A percentile compares a stretch with the other conserved stretches of the same genome.
These are phyloP conservation scores for Euphorbia tirucalli DNA, from an alignment of 345 rosid genomes.

Conservation along the genomic window DNA sequence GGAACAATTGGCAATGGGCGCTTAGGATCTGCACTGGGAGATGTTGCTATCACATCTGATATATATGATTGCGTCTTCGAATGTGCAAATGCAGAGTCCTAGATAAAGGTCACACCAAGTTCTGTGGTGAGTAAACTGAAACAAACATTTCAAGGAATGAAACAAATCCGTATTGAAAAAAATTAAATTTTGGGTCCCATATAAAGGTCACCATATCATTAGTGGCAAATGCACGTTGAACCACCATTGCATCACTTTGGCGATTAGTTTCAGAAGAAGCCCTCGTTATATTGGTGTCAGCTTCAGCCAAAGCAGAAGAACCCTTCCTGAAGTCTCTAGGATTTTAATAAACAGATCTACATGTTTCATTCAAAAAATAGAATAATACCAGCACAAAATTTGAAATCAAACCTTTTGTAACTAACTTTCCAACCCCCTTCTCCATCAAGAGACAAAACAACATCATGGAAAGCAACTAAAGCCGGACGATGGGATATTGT, in stretches of 20 bases:
- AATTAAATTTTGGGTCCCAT: conserved; percentile 8
- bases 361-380: conserved; percentile 9
- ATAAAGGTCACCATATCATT: conserved; percentile 47
- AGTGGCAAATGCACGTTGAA: conserved; percentile 82
- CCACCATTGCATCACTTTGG: conserved; percentile 80
- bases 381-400: conserved; percentile 2
- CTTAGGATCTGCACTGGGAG: conserved; percentile 48
- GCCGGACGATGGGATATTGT: conserved; percentile 99
- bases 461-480: conserved; percentile 93
- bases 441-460: conserved; percentile 91
- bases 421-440: conserved; percentile 95
- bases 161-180: conserved; percentile 5
- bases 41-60: conserved; percentile 61
- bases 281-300: conserved; percentile 38
- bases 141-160: neutral
- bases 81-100: conserved; percentile 56
- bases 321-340: conserved; percentile 58
- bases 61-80: conserved; percentile 59
- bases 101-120: conserved; percentile 26
- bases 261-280: conserved; percentile 58
- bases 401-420: conserved; percentile 61
- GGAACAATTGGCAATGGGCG: conserved; percentile 61
- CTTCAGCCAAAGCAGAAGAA: conserved; percentile 44
- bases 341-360: conserved; percentile 16
- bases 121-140: conserved; percentile 16